A percentile compares a stretch with the other conserved stretches of the same genome.
Conservation (phyloP, 768 basidiomycete species). For the Naganishia onofrii region DNA sequence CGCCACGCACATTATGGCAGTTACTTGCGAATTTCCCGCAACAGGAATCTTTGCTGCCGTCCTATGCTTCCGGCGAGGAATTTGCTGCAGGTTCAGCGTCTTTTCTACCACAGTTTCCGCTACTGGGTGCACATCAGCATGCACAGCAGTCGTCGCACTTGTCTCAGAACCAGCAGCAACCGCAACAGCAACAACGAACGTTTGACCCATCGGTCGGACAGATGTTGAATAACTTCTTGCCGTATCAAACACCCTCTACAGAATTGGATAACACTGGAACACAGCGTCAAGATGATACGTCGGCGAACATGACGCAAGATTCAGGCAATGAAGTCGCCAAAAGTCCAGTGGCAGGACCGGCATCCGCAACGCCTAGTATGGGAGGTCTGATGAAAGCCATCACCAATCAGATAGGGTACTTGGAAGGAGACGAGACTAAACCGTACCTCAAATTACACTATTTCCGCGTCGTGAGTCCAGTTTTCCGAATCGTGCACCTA, state of each 20-base stretch:
- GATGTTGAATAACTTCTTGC: not conserved
- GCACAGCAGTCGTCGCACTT: not conserved
- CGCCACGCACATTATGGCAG: conserved; percentile 11
- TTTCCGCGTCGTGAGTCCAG: conserved; percentile 46
- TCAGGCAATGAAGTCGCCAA: not conserved
- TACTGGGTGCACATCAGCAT: not conserved
- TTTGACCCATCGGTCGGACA: not conserved
- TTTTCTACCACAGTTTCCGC: not conserved
- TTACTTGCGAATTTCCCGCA: conserved; percentile 2
- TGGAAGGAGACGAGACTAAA: conserved; percentile 47
- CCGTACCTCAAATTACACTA: conserved; percentile 47
- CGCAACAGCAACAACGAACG: not conserved
- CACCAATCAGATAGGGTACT: conserved; percentile 36
- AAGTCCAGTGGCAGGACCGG: not conserved
- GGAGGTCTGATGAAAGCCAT: conserved; percentile 25
- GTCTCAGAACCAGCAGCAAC: not conserved
- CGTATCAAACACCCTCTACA: not conserved
- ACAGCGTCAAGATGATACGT: no score
- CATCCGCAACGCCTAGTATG: conserved; percentile 11
- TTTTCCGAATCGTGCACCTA: not conserved
- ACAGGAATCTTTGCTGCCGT: conserved; percentile 1
- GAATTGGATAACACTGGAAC: not conserved
- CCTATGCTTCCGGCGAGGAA: not conserved
- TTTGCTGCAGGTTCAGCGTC: not conserved
- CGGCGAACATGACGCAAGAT: not conserved